Percentiles rank a stretch among this genome's conserved stretches.
phyloP scores from a whole-genome alignment of 2,329 filamentous ascomycete species.

The Aaosphaeria pasadenensis region DNA sequence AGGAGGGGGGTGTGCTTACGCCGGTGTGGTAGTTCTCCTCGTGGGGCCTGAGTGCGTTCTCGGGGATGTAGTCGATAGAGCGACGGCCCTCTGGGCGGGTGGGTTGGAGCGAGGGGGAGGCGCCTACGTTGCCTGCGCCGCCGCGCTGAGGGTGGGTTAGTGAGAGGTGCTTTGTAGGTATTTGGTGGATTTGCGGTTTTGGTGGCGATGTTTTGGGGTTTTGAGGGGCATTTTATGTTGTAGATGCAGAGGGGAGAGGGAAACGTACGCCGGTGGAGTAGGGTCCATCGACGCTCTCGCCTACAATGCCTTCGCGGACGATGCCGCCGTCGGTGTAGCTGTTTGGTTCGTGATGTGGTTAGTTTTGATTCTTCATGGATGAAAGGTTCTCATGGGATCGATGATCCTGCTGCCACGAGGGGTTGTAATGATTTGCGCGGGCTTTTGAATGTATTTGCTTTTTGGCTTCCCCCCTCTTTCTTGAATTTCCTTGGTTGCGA shows the following conservation, averaged over 20 bases:
- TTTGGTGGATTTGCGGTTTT: too few species aligned
- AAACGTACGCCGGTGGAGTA: slow-evolving; percentile 39
- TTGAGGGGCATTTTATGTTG: background rate
- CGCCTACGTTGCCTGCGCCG: slow-evolving; percentile 43
- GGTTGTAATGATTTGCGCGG: too few species aligned
- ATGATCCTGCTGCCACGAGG: too few species aligned
- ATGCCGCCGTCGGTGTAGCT: slow-evolving; percentile 46
- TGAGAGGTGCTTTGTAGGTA: too few species aligned
- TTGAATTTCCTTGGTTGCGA: background rate
- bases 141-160: slow-evolving; percentile 23
- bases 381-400: too few species aligned
- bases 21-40: slow-evolving; percentile 49
- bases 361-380: background rate
- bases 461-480: too few species aligned
- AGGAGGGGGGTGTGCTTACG: too few species aligned
- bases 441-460: too few species aligned
- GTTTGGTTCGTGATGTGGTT: background rate
- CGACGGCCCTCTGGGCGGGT: slow-evolving; percentile 18
- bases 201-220: background rate
- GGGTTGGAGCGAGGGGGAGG: slow-evolving; percentile 32
- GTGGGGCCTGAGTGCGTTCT: slow-evolving; percentile 37
- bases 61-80: slow-evolving; percentile 43
- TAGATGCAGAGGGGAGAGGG: background rate
- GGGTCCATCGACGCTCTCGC: slow-evolving; percentile 35
- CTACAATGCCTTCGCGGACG: slow-evolving; percentile 44